Percentiles rank a stretch among this genome's conserved stretches.
These are phyloP conservation scores for Fomitopsis pulvina DNA, from an alignment of 768 basidiomycete genomes.

Conservation along the genomic window DNA sequence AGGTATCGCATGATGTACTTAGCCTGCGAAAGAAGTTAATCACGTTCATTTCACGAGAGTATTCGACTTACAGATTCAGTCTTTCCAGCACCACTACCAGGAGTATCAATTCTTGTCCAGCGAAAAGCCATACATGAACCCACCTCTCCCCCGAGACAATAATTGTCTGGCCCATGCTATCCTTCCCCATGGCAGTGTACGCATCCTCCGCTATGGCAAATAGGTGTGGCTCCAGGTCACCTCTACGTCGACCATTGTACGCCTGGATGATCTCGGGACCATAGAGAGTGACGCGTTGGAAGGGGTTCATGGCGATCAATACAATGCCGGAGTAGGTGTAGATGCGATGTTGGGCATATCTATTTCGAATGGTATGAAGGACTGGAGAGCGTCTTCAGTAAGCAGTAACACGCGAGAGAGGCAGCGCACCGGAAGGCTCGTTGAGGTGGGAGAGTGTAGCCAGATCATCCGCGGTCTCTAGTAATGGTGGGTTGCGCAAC, in stretches of 20 bases:
- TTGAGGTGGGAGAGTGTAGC: conserved; percentile 97
- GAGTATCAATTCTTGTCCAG: conserved; percentile 4
- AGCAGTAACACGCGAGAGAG: background rate
- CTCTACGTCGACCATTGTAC: conserved; percentile 86
- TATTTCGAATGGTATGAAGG: conserved; percentile 92
- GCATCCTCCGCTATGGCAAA: conserved; percentile 99
- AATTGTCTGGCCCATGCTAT: conserved; percentile 94
- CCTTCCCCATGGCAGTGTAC: conserved; percentile 93
- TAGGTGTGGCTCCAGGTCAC: conserved; percentile 94
- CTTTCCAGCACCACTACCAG: conserved; percentile 90
- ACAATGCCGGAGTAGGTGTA: conserved; percentile 99
- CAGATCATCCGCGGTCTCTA: conserved; percentile 97
- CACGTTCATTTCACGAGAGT: background rate
- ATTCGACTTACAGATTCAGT: conserved; percentile 80
- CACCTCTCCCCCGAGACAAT: conserved; percentile 98
- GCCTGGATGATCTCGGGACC: conserved; percentile 96
- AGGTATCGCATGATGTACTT: conserved; percentile 99
- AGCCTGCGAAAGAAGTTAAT: conserved; percentile 41
- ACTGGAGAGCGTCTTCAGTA: conserved; percentile 39
- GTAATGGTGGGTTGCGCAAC: conserved; percentile 89
- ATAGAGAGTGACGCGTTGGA: conserved; percentile 95
- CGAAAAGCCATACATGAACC: conserved; percentile 15
- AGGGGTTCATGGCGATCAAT: conserved; percentile 97
- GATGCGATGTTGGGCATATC: conserved; percentile 95
- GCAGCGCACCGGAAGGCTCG: conserved; percentile 80